phyloP scores from a whole-genome alignment of 139 green algal species.

The Coelastrella sp. region DNA sequence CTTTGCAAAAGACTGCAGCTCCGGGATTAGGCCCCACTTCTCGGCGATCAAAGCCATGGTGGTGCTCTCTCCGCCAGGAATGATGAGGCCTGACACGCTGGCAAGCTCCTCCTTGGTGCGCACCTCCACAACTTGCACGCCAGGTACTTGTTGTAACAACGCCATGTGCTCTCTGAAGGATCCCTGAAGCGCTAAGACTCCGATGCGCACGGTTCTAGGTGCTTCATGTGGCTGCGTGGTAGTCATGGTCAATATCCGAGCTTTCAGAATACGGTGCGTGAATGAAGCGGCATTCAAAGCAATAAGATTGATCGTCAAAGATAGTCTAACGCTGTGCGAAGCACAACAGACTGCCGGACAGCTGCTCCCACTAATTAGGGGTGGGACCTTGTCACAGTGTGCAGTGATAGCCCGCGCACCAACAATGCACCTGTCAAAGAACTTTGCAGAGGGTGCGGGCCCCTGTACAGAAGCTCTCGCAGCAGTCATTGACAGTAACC shows the following conservation, averaged over 20 bases:
- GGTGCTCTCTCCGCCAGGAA: conserved; percentile 94
- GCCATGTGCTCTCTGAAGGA: conserved; percentile 93
- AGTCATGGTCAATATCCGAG: neutral
- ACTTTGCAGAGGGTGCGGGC: neutral
- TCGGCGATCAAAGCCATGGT: conserved; percentile 94
- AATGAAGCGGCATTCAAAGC: too few species aligned
- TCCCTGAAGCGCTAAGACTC: conserved; percentile 94
- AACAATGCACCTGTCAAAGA: neutral
- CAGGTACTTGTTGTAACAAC: conserved; percentile 65
- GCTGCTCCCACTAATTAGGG: too few species aligned
- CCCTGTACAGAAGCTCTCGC: neutral
- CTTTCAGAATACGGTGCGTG: neutral
- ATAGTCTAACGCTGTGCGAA: neutral
- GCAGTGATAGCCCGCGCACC: neutral
- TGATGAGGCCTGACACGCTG: conserved; percentile 86
- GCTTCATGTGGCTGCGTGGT: conserved; percentile 19
- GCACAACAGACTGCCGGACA: neutral
- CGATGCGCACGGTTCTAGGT: neutral
- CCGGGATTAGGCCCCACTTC: conserved; percentile 86
- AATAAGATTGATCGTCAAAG: neutral
- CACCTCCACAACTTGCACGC: conserved; percentile 86
- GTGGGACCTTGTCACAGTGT: neutral
- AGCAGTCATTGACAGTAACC: neutral
- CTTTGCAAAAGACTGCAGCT: conserved; percentile 78
- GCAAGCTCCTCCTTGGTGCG: conserved; percentile 85